Conservation (phyloP, 2,329 filamentous ascomycete species). For the Beauveria rudraprayagi region DNA sequence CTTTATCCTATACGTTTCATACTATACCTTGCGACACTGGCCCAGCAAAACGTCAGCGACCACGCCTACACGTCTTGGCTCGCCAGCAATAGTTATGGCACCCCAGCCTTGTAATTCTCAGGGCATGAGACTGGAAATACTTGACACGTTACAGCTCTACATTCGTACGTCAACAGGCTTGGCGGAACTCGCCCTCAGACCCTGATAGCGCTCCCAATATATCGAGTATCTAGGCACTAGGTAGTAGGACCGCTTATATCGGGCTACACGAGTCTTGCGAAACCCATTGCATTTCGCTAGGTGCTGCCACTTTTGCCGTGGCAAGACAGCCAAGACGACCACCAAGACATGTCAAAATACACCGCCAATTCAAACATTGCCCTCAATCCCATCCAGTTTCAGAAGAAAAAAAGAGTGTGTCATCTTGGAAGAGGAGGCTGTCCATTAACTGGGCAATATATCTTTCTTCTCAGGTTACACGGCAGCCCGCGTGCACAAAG, state of each 20-base stretch:
- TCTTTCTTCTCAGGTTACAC: neutral
- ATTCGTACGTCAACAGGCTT: neutral
- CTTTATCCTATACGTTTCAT: no score
- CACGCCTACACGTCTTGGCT: neutral
- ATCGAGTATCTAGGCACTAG: no score
- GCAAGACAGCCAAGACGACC: conserved; percentile 1
- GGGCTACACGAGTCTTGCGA: neutral
- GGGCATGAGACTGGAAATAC: neutral
- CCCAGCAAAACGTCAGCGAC: neutral
- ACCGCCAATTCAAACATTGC: neutral
- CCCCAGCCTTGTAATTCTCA: neutral
- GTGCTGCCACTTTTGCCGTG: neutral
- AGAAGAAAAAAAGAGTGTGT: no score
- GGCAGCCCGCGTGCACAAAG: neutral
- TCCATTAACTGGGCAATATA: neutral
- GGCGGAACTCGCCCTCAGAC: neutral
- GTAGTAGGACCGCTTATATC: neutral
- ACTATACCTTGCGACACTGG: no score
- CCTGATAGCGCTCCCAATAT: neutral
- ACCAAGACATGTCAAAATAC: neutral
- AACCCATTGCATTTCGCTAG: neutral
- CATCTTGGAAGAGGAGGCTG: neutral
- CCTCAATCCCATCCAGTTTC: neutral
- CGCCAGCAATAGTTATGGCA: neutral
- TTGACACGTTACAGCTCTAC: neutral